Evolutionary conservation across 208 protist genomes (phyloP).

Genomic region (Crithidia acanthocephali): DNA sequence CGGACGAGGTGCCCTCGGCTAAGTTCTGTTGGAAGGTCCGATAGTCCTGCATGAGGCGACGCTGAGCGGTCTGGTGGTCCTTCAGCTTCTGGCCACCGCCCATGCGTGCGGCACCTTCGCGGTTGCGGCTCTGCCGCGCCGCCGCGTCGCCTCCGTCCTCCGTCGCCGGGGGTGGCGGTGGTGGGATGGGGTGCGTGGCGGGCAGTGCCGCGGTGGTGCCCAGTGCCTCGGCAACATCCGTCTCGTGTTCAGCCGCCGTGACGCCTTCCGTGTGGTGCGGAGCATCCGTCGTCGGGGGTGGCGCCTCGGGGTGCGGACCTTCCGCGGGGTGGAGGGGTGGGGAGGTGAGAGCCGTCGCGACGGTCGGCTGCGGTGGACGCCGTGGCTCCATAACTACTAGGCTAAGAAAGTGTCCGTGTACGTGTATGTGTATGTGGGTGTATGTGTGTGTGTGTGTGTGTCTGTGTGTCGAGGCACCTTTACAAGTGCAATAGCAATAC

Average conservation of each 20-base stretch:
- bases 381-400: neutral
- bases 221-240: neutral
- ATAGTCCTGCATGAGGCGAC: constrained; percentile 81
- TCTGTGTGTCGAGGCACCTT: neutral
- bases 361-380: neutral
- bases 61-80: constrained; percentile 50
- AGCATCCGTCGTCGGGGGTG: no score
- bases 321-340: neutral
- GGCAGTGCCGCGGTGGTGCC: no score
- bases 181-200: no score
- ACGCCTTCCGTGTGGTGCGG: no score
- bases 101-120: constrained; percentile 31
- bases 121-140: constrained; percentile 28
- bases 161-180: neutral
- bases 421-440: neutral
- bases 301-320: neutral
- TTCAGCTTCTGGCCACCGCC: constrained; percentile 33
- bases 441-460: neutral
- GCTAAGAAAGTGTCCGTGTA: neutral
- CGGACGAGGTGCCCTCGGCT: constrained; percentile 35
- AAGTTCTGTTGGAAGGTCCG: constrained; percentile 47
- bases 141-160: neutral
- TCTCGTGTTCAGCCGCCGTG: neutral
- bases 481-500: no score
- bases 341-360: neutral